Evolutionary conservation across 352 stramenopile species (phyloP), one percentile per base, ranked within the genome.

Genomic region (Phytophthora hybrid): DNA sequence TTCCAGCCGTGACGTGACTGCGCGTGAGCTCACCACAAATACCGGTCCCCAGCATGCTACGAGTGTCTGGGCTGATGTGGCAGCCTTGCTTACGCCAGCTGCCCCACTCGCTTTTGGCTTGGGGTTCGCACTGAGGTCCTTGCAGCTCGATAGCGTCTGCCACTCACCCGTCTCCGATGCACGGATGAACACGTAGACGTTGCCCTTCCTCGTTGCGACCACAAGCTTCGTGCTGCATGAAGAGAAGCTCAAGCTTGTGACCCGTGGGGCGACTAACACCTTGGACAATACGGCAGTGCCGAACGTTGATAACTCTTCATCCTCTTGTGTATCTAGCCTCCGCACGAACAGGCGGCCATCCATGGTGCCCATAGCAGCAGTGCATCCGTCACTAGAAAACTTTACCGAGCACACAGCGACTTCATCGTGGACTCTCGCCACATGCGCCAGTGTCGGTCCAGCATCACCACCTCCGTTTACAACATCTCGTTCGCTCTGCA

Each of bases 211-310:
- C 2, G 87, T 91, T 10, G 87, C 75, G 0, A 83, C 76, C 1
- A 88, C 69, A 5, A 90, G 68, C 31, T 68, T 70, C 3, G 62
- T 64, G 23, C 59, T 75, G 47, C 61, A 71, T 1, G 65, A 39
- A 3, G 83, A 83, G 49, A 91, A 93, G 55, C 76, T 78, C 39
- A 91, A 63, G 13, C 75, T 80, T 0, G 87, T 93, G 32, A 92
- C 68, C 11, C 87, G 83, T 18, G 87, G 87, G 9, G 87, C 72
- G 4, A 66, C 60, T 2, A 92, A 65, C 18, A 93, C 80, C 41
- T 76, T 76, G 6, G 59, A 73, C 19, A 88, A 51, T 10, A 79
- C 71, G 4, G 66, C 39, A 2, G 11, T 21, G 3, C 82, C 82
- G 46, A 87, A 81, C 10, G 49, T 58, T 3, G 58, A 53, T 29